Conservation (phyloP, 306 rosid species). For the Cyamopsis tetragonoloba region DNA sequence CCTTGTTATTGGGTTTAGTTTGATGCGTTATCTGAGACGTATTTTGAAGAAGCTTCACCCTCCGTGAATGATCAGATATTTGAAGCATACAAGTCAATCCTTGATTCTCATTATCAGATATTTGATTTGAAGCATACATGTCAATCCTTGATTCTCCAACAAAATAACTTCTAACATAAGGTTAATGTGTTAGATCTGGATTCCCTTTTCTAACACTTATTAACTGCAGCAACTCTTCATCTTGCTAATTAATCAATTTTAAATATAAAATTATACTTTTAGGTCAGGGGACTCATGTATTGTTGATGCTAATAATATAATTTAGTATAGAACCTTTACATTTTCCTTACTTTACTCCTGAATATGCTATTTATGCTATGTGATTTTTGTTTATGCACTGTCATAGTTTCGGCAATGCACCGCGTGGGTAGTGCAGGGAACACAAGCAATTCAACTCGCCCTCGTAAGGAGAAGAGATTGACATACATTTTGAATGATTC, state of each 20-base stretch:
- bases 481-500: constrained; percentile 66
- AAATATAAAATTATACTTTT: not conserved
- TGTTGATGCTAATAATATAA: not conserved
- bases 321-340: not conserved
- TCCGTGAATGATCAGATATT: not conserved
- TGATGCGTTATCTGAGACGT: not conserved
- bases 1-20: constrained; percentile 9
- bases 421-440: constrained; percentile 85
- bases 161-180: not conserved
- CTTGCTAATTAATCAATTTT: not conserved
- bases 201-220: not conserved
- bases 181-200: not conserved
- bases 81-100: not conserved
- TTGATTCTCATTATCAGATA: not conserved
- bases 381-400: constrained; percentile 18
- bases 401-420: constrained; percentile 66
- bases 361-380: constrained; percentile 1
- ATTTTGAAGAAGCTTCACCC: constrained; percentile 6
- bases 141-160: not conserved
- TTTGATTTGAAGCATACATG: too few species aligned
- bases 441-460: constrained; percentile 62
- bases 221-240: not conserved
- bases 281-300: not conserved
- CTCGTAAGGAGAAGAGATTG: constrained; percentile 80
- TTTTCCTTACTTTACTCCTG: not conserved